Evolutionary conservation across 2,329 filamentous ascomycete species (phyloP).

Genomic region (Colletotrichum musae): DNA sequence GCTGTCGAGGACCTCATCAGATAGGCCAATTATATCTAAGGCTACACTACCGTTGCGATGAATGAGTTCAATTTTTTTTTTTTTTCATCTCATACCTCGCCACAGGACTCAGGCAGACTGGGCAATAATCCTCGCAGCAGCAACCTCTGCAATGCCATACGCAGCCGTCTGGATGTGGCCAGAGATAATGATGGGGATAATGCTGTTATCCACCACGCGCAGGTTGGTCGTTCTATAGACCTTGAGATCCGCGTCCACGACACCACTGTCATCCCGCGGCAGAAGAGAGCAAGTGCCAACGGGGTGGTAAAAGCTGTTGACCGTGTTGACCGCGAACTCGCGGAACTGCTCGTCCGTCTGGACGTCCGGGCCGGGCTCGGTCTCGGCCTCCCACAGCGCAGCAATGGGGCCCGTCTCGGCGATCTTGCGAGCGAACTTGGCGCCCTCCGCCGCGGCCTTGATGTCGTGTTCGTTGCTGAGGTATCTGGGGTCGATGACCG

Average conservation of each 20-base stretch:
- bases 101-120: no score
- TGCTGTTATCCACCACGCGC: conserved; percentile 63
- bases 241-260: conserved; percentile 58
- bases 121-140: conserved; percentile 47
- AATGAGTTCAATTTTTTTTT: no score
- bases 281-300: conserved; percentile 63
- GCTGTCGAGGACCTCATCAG: no score
- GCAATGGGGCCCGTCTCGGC: conserved; percentile 49
- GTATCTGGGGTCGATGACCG: conserved; percentile 51
- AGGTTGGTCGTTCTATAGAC: conserved; percentile 65
- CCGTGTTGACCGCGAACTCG: conserved; percentile 37
- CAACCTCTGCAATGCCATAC: conserved; percentile 67
- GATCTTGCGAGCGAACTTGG: conserved; percentile 50
- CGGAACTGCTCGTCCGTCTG: conserved; percentile 41
- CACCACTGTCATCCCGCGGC: conserved; percentile 59
- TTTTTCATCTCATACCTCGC: no score
- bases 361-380: conserved; percentile 48
- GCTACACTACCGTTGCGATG: no score
- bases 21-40: no score
- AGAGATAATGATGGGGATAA: conserved; percentile 63
- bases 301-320: conserved; percentile 55
- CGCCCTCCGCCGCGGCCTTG: conserved; percentile 48
- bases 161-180: conserved; percentile 66
- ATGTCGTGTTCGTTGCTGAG: conserved; percentile 40
- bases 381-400: conserved; percentile 49